phyloP scores from a whole-genome alignment of 2,329 filamentous ascomycete genomes.

The Xylaria sp. region DNA sequence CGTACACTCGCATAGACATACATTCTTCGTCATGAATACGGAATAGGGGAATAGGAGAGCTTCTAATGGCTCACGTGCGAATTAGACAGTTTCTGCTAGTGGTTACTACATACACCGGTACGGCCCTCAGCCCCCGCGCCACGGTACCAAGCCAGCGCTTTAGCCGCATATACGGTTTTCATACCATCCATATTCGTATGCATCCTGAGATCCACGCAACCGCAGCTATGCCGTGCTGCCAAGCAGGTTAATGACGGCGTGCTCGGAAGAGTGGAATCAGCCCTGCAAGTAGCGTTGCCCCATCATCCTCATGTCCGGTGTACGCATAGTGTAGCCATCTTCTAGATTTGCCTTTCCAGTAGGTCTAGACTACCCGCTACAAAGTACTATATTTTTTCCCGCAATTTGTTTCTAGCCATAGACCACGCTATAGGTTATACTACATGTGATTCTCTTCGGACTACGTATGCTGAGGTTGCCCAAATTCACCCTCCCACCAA shows the following conservation, averaged over 20 bases:
- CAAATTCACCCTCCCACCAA: neutral
- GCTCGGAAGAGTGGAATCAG: slow-evolving; percentile 26
- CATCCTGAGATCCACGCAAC: slow-evolving; percentile 14
- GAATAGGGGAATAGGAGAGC: too few species aligned
- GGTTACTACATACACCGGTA: neutral
- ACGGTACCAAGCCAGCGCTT: neutral
- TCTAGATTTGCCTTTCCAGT: neutral
- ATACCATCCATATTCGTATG: slow-evolving; percentile 7
- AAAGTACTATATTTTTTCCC: neutral
- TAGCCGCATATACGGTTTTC: slow-evolving; percentile 5
- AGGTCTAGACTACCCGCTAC: too few species aligned
- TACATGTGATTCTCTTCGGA: neutral
- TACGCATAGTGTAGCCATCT: slow-evolving; percentile 7
- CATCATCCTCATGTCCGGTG: slow-evolving; percentile 10
- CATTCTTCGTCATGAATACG: too few species aligned
- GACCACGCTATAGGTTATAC: neutral
- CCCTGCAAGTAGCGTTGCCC: slow-evolving; percentile 23
- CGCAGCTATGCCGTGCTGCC: slow-evolving; percentile 18
- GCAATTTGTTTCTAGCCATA: neutral
- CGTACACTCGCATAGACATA: neutral
- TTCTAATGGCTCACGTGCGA: neutral
- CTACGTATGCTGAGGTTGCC: neutral
- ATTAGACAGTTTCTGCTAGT: neutral
- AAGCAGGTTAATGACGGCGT: slow-evolving; percentile 21
- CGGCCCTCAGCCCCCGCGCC: neutral